Evolutionary conservation across 495 filamentous ascomycete genomes (phyloP), one percentile per base, ranked within the genome.

Genomic region (Beverwykella pulmonaria): DNA sequence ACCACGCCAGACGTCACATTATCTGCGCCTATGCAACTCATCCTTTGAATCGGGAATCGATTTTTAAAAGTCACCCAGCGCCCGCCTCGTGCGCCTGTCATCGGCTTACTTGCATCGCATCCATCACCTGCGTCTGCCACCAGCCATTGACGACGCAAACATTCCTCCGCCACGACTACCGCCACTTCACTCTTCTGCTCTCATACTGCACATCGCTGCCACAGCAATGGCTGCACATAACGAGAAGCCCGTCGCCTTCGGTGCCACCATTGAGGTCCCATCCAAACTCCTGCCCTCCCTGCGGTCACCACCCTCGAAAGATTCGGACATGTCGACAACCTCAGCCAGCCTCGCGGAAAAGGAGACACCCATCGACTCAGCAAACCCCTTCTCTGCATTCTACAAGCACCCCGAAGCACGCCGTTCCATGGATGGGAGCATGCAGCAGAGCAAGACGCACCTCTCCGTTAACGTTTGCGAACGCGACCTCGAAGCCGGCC

Each of bases 371-470:
- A 44, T 63, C 63, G 64, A 70, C 63, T 44, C 67, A 2, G 46
- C 71, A 8, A 70, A 71, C 63, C 84, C 85, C 19, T 85, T 74
- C 71, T 86, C 83, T 0, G 83, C 86, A 19, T 87, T 87, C 78
- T 87, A 87, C 75, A 76, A 77, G 56, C 84, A 87, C 73, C 78
- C 79, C 15, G 78, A 80, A 7, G 73, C 78, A 12, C 79, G 79
- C 12, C 78, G 75, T n/a, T 84, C 81, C n/a, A 76, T 82, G 66
- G 81, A 83, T 53, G 74, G 59, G 1, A 57, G 20, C 10, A 20
- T 30, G 19, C 68, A 74, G 17, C 74, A 79, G 61, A 75, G 69
- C n/a, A 81, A 81, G 59, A 68, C 71, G 9, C 67, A 72, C 59
- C 72, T 73, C 67, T 52, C 63, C 34, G 55, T 65, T 1, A 15